Base-by-base conservation (phyloP, 169 alveolate species). In the Eimeria maxima region DNA sequence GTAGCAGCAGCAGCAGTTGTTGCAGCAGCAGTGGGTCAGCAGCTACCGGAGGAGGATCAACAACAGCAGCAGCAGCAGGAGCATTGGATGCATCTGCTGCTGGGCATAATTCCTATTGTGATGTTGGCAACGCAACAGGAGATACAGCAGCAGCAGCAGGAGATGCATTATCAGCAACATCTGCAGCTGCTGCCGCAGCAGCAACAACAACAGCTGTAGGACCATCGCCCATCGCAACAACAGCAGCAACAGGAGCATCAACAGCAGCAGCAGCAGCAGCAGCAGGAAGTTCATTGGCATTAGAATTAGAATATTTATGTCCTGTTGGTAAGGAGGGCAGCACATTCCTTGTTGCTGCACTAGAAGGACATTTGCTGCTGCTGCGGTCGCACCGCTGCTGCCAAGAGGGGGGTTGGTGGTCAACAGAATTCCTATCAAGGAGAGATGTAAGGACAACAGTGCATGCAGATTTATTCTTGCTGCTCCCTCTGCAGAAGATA, bases 341-440 rank as follows among this genome's bases (percentile, higher is more conserved):
- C 60, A 76, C 57, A 27, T 90, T 86, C 78, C 89, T 90, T 14
- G 74, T 90, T 16, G 98, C 98, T 4, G 96, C 97, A 69, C 83
- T 98, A 44, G 98, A 96, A 90, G 98, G 99, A 33, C 96, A 97
- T 74, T 93, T 98, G 29, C 95, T 97, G 50, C 97, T 98, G 80
- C 98, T 98, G 69, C 97, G 98, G 95, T 97, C 96, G 71, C 87
- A 97, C 63, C 98, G 98, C 83, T 95, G 97, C 1, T 98, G 99
- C 71, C 97, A 97, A 42, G 98, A 98, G 97, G 98, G 98, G 78
- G 97, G 97, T 69, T 98, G 99, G 98, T 98, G 99, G 99, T 96
- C 98, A 71, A 98, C 96, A 87, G 97, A 97, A 63, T 98, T 98
- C 94, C 97, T 98, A 38, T 97, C 98, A 86, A 93, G 99, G 71